A percentile compares a stretch with the other conserved stretches of the same genome.
These are phyloP conservation scores for Botryotinia globosa DNA, from an alignment of 2,329 filamentous ascomycete species.

Conservation along the genomic window DNA sequence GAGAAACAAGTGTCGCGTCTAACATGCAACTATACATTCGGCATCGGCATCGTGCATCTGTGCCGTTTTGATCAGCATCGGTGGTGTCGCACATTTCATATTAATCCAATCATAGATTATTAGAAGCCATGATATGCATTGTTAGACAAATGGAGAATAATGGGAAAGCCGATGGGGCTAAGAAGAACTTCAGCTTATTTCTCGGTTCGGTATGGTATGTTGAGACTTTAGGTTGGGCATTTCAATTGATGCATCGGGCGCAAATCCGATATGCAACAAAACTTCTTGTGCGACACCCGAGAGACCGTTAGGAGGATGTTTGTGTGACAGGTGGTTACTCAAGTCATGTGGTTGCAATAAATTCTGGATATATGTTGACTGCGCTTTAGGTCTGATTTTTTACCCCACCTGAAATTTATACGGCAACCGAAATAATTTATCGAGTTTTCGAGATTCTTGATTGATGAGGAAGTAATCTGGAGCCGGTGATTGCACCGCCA, in stretches of 20 bases:
- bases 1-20: background rate
- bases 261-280: slow-evolving; percentile 24
- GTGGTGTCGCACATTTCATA: background rate
- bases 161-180: background rate
- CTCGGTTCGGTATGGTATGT: slow-evolving; percentile 2
- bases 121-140: slow-evolving; percentile 6
- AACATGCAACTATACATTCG: background rate
- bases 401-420: slow-evolving; percentile 11
- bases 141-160: background rate
- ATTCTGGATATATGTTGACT: slow-evolving; percentile 8
- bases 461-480: slow-evolving; percentile 3
- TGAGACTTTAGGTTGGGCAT: slow-evolving; percentile 15
- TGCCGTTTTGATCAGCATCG: background rate
- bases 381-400: slow-evolving; percentile 1
- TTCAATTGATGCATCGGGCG: slow-evolving; percentile 10
- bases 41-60: slow-evolving; percentile 5
- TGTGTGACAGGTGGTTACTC: slow-evolving; percentile 4
- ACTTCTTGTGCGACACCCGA: background rate
- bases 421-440: slow-evolving; percentile 14
- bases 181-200: slow-evolving; percentile 2
- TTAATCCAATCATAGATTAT: background rate
- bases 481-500: slow-evolving; percentile 21
- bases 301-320: background rate
- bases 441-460: slow-evolving; percentile 25
- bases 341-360: slow-evolving; percentile 13